Percentiles rank a stretch among this genome's conserved stretches.
Evolutionary conservation across 768 basidiomycete genomes (phyloP).

Genomic region (Auriscalpium orientale): DNA sequence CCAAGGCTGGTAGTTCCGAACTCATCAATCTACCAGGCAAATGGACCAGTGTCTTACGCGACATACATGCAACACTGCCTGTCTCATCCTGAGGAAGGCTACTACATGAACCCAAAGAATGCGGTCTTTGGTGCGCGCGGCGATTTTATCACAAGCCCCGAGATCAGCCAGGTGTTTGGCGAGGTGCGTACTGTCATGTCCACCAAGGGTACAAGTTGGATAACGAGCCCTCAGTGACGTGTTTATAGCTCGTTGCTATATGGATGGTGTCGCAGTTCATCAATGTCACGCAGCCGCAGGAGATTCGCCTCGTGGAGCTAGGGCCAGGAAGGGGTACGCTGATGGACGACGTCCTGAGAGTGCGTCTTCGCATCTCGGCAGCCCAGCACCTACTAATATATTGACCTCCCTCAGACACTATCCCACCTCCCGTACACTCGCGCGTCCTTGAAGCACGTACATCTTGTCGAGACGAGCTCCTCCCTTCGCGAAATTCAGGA

Average conservation of each 20-base stretch:
- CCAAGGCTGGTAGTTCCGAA: neutral
- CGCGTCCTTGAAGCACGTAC: constrained; percentile 38
- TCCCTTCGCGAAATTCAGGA: constrained; percentile 61
- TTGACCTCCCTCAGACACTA: constrained; percentile 35
- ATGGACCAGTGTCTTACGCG: constrained; percentile 83
- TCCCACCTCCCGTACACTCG: constrained; percentile 35
- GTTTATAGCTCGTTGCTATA: constrained; percentile 67
- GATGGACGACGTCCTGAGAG: constrained; percentile 82
- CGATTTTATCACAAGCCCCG: constrained; percentile 95
- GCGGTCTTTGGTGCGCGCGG: constrained; percentile 80
- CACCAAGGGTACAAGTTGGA: constrained; percentile 16
- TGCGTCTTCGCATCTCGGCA: constrained; percentile 28
- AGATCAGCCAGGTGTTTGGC: constrained; percentile 94
- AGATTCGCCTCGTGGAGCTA: constrained; percentile 76
- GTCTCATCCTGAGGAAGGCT: constrained; percentile 83
- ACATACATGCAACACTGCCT: constrained; percentile 91
- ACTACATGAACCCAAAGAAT: constrained; percentile 74
- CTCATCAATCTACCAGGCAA: constrained; percentile 43
- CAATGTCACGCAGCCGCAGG: constrained; percentile 36
- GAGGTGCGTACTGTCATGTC: constrained; percentile 52
- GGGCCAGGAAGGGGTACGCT: constrained; percentile 93
- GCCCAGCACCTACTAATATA: neutral
- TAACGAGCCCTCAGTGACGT: constrained; percentile 30
- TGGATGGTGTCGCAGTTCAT: constrained; percentile 82
- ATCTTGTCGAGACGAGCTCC: constrained; percentile 76